Base-by-base conservation (phyloP, 2,329 filamentous ascomycete genomes). In the Pyrenochaeta sp. region DNA sequence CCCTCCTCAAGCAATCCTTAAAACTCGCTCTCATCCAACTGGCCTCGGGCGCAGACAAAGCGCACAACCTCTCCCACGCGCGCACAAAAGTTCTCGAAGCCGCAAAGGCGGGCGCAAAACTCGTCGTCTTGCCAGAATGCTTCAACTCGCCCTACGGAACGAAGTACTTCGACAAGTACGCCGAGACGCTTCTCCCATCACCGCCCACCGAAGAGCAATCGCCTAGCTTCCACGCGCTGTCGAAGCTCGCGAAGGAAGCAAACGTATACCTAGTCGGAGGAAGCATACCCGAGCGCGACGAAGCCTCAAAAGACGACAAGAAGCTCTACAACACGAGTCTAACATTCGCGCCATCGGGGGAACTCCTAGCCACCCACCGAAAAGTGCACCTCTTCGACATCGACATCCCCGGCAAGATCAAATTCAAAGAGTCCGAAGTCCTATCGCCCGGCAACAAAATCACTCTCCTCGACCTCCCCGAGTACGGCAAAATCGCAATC, bases 311-410 rank as follows among this genome's bases (percentile, higher is more conserved):
- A 6, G 56, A 66, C 37, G 58, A 45, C 5, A 90, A 91, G 67
- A 87, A 86, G 66, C 91, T 93, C 80, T 97, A 95, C 84, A 99
- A 99, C 81, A 98, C 95, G 2, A 90, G 88, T 28, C 82, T 99
- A 46, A 88, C 90, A 7, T 99, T 99, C 78, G 86, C 84, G 0
- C 93, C 93, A 0, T 80, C 84, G 9, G 95, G 95, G 3, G 77
- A 84, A n/a, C 83, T 97, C 48, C 84, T 99, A n/a, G 92, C 88
- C 5, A 91, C 89, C 2, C 93, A 98, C 78, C 88, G 95, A 69
- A 99, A 99, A 81, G 89, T 95, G 43, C 95, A 99, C 79, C 85
- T 99, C 43, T 99, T 99, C 78, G 95, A 98, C 79, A 99, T 99
- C 70, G 90, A 96, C 77, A 98, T 99, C 64, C 95, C 95, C 0